phyloP scores from a whole-genome alignment of 179 eudicot species.

The Silene coronaria region DNA sequence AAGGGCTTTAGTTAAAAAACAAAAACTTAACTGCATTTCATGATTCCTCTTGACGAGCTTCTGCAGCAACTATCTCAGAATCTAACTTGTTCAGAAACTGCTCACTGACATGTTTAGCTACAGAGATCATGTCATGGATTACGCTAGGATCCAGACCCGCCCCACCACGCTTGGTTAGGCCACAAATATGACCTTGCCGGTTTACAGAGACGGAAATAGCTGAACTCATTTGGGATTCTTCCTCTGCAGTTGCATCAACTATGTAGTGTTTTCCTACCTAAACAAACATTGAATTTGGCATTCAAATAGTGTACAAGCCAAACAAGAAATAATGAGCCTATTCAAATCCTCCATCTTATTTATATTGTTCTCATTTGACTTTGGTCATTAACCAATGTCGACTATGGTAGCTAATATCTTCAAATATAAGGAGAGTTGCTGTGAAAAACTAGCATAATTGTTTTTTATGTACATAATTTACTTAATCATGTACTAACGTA shows the following conservation, averaged over 20 bases:
- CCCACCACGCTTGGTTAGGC: conserved; percentile 79
- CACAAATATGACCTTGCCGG: conserved; percentile 66
- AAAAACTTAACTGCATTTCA: conserved; percentile 12
- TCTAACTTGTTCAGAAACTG: conserved; percentile 67
- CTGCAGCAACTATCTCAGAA: conserved; percentile 80
- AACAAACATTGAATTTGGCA: background rate
- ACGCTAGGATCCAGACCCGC: conserved; percentile 78
- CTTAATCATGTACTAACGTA: too few species aligned
- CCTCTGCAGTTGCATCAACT: conserved; percentile 88
- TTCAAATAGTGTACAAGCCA: background rate
- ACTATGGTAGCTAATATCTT: too few species aligned
- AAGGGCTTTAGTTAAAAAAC: too few species aligned
- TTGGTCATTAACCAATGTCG: too few species aligned
- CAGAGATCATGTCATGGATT: conserved; percentile 88
- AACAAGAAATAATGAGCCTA: too few species aligned
- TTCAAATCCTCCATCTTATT: too few species aligned
- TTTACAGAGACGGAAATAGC: conserved; percentile 72
- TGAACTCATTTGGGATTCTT: conserved; percentile 91
- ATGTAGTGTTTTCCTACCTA: conserved; percentile 85
- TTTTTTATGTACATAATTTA: too few species aligned
- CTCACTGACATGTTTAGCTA: conserved; percentile 74
- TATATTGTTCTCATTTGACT: too few species aligned
- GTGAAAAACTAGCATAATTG: too few species aligned
- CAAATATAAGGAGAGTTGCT: too few species aligned
- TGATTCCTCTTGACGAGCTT: conserved; percentile 56